Percentiles rank a stretch among this genome's conserved stretches.
Evolutionary conservation across 169 alveolate genomes (phyloP).

Genomic region (Eimeria nieschulzi): DNA sequence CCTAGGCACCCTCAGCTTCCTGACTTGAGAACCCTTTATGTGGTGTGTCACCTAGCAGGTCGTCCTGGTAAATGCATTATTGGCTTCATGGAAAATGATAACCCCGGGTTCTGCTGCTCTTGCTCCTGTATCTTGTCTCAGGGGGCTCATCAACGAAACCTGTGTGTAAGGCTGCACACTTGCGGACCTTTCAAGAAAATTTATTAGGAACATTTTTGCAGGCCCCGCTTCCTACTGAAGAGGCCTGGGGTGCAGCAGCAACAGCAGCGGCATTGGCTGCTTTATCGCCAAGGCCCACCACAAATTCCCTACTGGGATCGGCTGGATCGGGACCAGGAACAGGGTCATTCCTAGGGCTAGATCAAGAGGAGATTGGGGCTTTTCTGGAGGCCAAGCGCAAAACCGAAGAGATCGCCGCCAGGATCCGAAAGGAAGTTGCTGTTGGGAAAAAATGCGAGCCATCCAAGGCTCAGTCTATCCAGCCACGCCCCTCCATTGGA

Average conservation of each 20-base stretch:
- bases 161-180: too few species aligned
- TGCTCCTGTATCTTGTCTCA: too few species aligned
- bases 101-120: too few species aligned
- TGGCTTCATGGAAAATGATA: too few species aligned
- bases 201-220: too few species aligned
- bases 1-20: too few species aligned
- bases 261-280: conserved; percentile 55
- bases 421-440: conserved; percentile 13
- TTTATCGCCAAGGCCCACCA: background rate
- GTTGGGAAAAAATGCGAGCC: conserved; percentile 1
- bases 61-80: too few species aligned
- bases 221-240: background rate
- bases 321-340: background rate
- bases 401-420: conserved; percentile 47
- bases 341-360: background rate
- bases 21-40: too few species aligned
- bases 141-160: too few species aligned
- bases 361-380: conserved; percentile 17
- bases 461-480: background rate
- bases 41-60: too few species aligned
- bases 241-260: conserved; percentile 48
- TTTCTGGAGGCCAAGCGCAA: conserved; percentile 14
- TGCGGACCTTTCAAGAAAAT: too few species aligned
- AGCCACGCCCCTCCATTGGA: background rate
- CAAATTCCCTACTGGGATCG: background rate